phyloP scores from a whole-genome alignment of 2,329 filamentous ascomycete species.

The Teratosphaeria epicoccoides region DNA sequence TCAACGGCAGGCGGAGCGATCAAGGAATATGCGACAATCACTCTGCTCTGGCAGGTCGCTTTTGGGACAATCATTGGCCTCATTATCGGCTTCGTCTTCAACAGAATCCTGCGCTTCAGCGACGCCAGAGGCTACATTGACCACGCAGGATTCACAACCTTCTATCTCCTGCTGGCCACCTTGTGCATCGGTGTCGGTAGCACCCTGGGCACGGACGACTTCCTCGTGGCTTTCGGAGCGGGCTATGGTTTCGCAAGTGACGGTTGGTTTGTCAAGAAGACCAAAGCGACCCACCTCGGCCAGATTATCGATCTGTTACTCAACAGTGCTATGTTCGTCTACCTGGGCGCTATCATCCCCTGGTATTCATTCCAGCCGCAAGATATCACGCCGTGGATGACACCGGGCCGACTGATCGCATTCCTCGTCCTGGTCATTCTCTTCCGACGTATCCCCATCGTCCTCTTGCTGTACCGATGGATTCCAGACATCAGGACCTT shows the following conservation, averaged over 20 bases:
- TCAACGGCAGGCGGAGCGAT: conserved; percentile 29
- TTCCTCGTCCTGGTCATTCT: conserved; percentile 40
- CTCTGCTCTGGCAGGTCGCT: conserved; percentile 45
- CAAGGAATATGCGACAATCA: conserved; percentile 44
- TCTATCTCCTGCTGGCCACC: conserved; percentile 46
- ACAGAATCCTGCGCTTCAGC: conserved; percentile 39
- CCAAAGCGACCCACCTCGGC: conserved; percentile 36
- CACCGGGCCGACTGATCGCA: conserved; percentile 33
- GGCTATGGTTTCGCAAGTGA: conserved; percentile 45
- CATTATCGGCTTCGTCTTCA: conserved; percentile 38
- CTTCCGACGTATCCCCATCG: conserved; percentile 43
- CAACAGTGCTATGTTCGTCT: conserved; percentile 46
- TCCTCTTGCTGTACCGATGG: conserved; percentile 37
- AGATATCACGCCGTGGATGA: conserved; percentile 31
- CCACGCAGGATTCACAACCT: conserved; percentile 41
- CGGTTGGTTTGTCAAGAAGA: conserved; percentile 43
- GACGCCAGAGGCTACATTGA: conserved; percentile 38
- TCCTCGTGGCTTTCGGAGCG: conserved; percentile 46
- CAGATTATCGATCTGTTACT: conserved; percentile 45
- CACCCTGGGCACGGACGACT: conserved; percentile 44
- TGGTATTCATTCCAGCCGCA: conserved; percentile 35
- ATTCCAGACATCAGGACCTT: conserved; percentile 41
- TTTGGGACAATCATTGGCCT: conserved; percentile 40
- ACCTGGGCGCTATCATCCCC: conserved; percentile 46
- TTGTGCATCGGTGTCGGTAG: conserved; percentile 43